phyloP scores from a whole-genome alignment of 441 rosid genomes.

The Geranium incanum region DNA sequence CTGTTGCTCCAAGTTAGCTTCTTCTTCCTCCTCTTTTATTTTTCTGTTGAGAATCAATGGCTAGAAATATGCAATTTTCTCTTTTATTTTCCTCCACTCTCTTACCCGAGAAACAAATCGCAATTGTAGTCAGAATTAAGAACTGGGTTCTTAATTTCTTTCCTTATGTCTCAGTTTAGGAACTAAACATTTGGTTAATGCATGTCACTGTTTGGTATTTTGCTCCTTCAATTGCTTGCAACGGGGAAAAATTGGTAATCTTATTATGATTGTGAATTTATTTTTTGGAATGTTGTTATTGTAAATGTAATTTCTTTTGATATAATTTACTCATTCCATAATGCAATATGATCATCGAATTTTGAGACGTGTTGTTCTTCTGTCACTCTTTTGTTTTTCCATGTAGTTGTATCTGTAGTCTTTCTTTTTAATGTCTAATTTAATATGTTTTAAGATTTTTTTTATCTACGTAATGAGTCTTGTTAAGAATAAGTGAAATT shows the following conservation, averaged over 20 bases:
- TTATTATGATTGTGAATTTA: background rate
- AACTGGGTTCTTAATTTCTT: background rate
- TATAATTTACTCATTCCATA: background rate
- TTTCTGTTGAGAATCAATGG: background rate
- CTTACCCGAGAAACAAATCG: slow-evolving; percentile 4
- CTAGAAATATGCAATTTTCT: background rate
- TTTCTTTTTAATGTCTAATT: background rate
- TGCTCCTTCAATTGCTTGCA: background rate
- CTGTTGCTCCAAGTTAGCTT: background rate
- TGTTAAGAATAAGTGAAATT: background rate
- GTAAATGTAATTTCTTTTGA: background rate
- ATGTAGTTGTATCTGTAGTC: too few relatives aligned
- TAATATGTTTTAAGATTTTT: background rate
- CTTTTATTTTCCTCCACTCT: slow-evolving; percentile 4
- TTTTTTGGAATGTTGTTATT: background rate
- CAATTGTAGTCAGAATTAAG: background rate
- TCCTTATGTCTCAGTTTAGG: too few relatives aligned
- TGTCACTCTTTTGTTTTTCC: background rate
- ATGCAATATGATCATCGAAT: background rate
- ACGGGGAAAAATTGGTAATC: background rate
- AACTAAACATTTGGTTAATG: background rate
- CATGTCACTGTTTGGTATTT: background rate
- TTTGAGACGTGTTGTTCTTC: background rate
- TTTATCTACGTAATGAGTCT: background rate
- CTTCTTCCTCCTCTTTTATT: background rate